Percentiles rank a stretch among this genome's conserved stretches.
Conservation (phyloP, 192 early-diverging fungal genomes). For the Backusella morwellensis region DNA sequence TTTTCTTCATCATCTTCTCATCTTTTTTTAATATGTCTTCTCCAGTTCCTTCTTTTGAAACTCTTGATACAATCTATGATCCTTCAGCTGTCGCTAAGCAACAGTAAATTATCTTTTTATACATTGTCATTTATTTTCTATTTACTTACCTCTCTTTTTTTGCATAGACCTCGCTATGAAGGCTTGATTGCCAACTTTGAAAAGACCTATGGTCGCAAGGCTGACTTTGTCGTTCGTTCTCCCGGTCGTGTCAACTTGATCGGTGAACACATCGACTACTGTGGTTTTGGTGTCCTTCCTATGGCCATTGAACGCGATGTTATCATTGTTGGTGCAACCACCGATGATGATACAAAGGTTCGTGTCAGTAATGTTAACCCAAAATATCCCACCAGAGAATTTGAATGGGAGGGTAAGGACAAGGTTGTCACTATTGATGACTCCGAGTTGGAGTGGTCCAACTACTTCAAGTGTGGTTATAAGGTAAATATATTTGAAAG, state of each 20-base stretch:
- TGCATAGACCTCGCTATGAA: slow-evolving; percentile 49
- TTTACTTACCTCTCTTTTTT: background rate
- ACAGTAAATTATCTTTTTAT: slow-evolving; percentile 22
- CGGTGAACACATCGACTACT: slow-evolving; percentile 97
- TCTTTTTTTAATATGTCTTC: slow-evolving; percentile 8
- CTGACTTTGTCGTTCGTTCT: slow-evolving; percentile 82
- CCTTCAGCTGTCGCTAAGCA: slow-evolving; percentile 20
- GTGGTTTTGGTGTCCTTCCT: slow-evolving; percentile 90
- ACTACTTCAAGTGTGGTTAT: slow-evolving; percentile 93
- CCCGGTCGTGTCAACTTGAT: slow-evolving; percentile 97
- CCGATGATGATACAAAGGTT: slow-evolving; percentile 41
- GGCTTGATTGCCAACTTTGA: slow-evolving; percentile 49
- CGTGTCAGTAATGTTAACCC: slow-evolving; percentile 50
- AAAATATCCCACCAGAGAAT: slow-evolving; percentile 51
- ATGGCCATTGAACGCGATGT: slow-evolving; percentile 90
- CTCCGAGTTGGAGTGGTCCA: slow-evolving; percentile 74
- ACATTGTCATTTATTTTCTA: background rate
- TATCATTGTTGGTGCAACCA: slow-evolving; percentile 52
- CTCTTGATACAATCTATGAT: slow-evolving; percentile 31
- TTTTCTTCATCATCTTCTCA: background rate
- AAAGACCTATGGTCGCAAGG: slow-evolving; percentile 49
- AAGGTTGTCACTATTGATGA: slow-evolving; percentile 68
- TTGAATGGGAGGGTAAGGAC: slow-evolving; percentile 50
- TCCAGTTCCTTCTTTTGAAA: slow-evolving; percentile 25
- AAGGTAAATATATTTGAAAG: slow-evolving; percentile 45